These are phyloP conservation scores for Mucor mucedo DNA, from an alignment of 371 early-diverging fungal genomes.

Conservation along the genomic window DNA sequence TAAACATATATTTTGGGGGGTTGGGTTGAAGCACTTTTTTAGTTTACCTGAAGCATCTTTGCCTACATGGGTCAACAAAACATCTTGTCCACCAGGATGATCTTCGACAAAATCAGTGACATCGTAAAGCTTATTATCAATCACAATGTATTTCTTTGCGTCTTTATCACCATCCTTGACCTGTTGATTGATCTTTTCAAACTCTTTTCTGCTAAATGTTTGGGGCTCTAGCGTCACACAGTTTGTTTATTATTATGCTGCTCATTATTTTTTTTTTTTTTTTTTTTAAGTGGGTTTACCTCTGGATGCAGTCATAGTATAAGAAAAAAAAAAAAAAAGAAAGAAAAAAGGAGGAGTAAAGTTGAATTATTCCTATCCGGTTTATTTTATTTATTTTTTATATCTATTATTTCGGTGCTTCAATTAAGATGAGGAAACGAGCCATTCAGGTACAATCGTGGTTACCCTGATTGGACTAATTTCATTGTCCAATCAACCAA, in stretches of 20 bases:
- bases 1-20: no score
- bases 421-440: slow-evolving; percentile 12
- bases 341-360: background rate
- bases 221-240: slow-evolving; percentile 25
- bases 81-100: slow-evolving; percentile 85
- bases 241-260: background rate
- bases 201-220: slow-evolving; percentile 41
- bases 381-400: background rate
- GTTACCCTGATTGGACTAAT: slow-evolving; percentile 19
- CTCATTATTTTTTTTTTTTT: slow-evolving; percentile 15
- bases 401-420: background rate
- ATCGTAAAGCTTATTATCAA: slow-evolving; percentile 88
- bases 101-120: slow-evolving; percentile 79
- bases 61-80: slow-evolving; percentile 78
- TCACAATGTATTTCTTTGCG: slow-evolving; percentile 68
- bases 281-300: background rate
- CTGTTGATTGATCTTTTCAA: slow-evolving; percentile 38
- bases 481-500: background rate
- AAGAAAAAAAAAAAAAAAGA: background rate
- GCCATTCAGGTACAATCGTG: slow-evolving; percentile 24
- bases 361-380: background rate
- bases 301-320: background rate
- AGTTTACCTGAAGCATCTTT: slow-evolving; percentile 80
- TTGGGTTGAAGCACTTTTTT: background rate
- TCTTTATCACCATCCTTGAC: slow-evolving; percentile 56